Evolutionary conservation across 805 yeast species (phyloP).

Genomic region (Ogataea degrootiae): DNA sequence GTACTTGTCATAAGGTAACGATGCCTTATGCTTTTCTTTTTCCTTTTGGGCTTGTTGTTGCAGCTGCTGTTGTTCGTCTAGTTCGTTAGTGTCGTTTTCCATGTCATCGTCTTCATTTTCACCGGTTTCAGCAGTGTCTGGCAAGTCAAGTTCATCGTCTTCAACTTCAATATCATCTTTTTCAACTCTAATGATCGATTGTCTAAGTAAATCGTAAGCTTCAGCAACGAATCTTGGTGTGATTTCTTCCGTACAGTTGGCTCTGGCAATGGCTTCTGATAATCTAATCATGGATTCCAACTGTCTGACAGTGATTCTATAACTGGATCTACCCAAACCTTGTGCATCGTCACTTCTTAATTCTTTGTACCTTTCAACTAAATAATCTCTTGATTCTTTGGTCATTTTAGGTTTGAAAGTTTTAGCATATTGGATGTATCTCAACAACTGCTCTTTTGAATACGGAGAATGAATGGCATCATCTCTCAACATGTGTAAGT

Average conservation of each 20-base stretch:
- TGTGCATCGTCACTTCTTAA: constrained; percentile 87
- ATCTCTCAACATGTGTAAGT: constrained; percentile 85
- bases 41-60: constrained; percentile 11
- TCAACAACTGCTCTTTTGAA: constrained; percentile 78
- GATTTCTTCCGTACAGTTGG: constrained; percentile 87
- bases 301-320: constrained; percentile 95
- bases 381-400: constrained; percentile 67
- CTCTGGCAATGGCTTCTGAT: constrained; percentile 94
- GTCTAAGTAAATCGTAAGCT: constrained; percentile 84
- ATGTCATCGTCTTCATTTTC: constrained; percentile 23
- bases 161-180: constrained; percentile 87
- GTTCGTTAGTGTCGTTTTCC: constrained; percentile 3
- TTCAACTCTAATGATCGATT: constrained; percentile 90
- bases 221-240: constrained; percentile 85
- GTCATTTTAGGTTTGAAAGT: constrained; percentile 90
- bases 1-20: constrained; percentile 82
- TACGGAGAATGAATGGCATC: constrained; percentile 87
- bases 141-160: constrained; percentile 37
- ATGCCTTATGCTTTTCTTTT: constrained; percentile 31
- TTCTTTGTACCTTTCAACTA: constrained; percentile 78
- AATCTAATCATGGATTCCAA: constrained; percentile 89
- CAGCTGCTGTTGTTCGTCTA: constrained; percentile 2
- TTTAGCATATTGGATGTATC: constrained; percentile 87
- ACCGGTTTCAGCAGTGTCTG: constrained; percentile 13
- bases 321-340: constrained; percentile 79